Evolutionary conservation across 495 filamentous ascomycete species (phyloP), one percentile per base, ranked within the genome.

Genomic region (Sphaerosporella brunnea): DNA sequence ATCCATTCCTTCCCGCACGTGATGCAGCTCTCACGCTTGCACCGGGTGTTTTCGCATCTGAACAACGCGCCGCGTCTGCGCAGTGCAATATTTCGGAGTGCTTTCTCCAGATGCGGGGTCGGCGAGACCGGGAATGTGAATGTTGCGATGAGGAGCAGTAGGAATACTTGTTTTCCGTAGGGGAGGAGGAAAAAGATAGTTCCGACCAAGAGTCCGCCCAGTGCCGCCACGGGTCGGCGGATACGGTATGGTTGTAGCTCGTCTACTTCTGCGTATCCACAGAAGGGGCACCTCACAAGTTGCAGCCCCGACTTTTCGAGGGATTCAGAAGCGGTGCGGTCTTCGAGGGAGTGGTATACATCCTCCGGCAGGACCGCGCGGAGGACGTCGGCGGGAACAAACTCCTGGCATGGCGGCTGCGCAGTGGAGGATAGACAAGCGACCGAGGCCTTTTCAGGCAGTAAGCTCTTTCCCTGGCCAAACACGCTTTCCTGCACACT

Each of bases 211-310:
- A 37, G 35, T 7, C 8, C 4, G 16, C 10, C 3, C 20, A 11
- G 3, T 13, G 8, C 10, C 13, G 26, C 13, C 30, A 23, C 51
- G 13, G 60, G 55, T 7, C 58, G 49, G 48, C 73, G 72, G n/a
- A 77, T 53, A 51, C 68, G 74, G 54, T 75, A 66, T 5, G 60
- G 56, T 20, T 82, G 80, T 36, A 79, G 68, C 28, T 90, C 80
- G 60, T 93, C 83, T 11, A 79, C 71, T 64, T 96, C 88, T 26
- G 83, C 84, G 55, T 95, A 97, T 36, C 69, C 65, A 69, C 90
- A 97, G 56, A 88, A 94, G 0, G 87, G 87, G 56, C 90, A 97
- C 25, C 77, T 74, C 42, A 93, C 65, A 11, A 95, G 71, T n/a
- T 77, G 76, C 15, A 93, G 62, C 16, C 73, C 67, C 24, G 79